Percentiles rank a stretch among this genome's conserved stretches.
Conservation (phyloP, 75 land plant species). For the Pinus taeda region DNA sequence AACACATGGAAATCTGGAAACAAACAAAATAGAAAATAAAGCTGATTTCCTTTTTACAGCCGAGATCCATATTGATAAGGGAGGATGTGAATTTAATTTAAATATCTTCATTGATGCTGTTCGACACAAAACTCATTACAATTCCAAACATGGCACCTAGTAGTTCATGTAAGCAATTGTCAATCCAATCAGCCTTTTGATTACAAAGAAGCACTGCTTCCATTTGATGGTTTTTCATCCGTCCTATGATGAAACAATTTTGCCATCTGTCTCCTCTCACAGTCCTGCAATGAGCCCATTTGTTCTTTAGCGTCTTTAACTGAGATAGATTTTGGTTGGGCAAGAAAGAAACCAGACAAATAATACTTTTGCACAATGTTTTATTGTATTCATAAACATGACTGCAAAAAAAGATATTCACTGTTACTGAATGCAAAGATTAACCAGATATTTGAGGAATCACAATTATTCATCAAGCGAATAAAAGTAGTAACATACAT, state of each 20-base stretch:
- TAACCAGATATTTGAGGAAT: neutral
- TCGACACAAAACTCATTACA: neutral
- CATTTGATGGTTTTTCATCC: constrained; percentile 33
- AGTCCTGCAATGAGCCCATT: constrained; percentile 59
- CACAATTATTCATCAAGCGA: neutral
- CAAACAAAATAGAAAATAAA: neutral
- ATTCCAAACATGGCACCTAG: neutral
- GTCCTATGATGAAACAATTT: constrained; percentile 83
- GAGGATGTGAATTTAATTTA: neutral
- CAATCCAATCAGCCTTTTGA: neutral
- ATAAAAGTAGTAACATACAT: neutral
- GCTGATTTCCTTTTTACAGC: neutral
- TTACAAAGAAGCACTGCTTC: constrained; percentile 1
- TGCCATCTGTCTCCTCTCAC: constrained; percentile 81
- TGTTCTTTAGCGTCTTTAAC: neutral
- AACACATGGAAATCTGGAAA: neutral
- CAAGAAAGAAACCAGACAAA: neutral
- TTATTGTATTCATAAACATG: neutral
- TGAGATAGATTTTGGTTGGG: neutral
- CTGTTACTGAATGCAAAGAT: neutral
- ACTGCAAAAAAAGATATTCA: neutral
- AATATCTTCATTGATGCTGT: neutral
- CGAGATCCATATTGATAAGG: neutral
- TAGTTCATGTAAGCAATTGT: neutral
- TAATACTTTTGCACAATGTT: neutral